Conservation (phyloP, 2,329 filamentous ascomycete species). For the Colletotrichum simmondsii region DNA sequence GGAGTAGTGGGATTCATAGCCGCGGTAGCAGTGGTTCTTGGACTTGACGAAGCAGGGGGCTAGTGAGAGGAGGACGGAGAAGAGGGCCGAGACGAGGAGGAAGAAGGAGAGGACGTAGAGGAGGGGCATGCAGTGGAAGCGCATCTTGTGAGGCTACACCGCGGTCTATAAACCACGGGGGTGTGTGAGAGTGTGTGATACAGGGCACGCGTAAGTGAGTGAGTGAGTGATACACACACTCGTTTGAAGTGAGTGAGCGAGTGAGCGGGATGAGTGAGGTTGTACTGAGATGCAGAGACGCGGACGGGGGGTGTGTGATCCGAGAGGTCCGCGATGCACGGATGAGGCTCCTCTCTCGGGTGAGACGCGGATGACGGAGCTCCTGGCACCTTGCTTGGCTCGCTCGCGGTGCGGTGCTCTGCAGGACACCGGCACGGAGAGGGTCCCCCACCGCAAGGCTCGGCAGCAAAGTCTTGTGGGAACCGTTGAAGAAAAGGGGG, state of each 20-base stretch:
- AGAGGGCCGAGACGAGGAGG: constrained; percentile 37
- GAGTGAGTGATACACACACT: background rate
- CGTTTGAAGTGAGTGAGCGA: background rate
- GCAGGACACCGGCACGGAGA: constrained; percentile 16
- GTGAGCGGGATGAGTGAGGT: background rate
- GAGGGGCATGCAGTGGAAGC: constrained; percentile 31
- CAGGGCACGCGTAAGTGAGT: background rate
- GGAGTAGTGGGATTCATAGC: constrained; percentile 50
- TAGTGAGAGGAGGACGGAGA: constrained; percentile 39
- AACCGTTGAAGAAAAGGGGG: background rate
- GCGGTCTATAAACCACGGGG: background rate
- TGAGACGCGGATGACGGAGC: constrained; percentile 18
- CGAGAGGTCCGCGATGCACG: constrained; percentile 19
- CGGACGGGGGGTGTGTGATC: background rate
- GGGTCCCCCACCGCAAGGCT: background rate
- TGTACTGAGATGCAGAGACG: background rate
- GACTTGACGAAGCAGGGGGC: constrained; percentile 38
- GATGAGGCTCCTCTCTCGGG: constrained; percentile 9
- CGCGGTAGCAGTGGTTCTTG: constrained; percentile 42
- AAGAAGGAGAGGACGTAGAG: constrained; percentile 35
- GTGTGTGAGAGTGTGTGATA: background rate
- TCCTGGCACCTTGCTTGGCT: background rate
- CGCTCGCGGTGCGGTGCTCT: background rate
- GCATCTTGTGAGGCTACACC: constrained; percentile 12
- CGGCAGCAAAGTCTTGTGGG: background rate